Percentiles rank a stretch among this genome's conserved stretches.
Conservation (phyloP, 1,284 basidiomycete genomes). For the Trametes hirsuta region DNA sequence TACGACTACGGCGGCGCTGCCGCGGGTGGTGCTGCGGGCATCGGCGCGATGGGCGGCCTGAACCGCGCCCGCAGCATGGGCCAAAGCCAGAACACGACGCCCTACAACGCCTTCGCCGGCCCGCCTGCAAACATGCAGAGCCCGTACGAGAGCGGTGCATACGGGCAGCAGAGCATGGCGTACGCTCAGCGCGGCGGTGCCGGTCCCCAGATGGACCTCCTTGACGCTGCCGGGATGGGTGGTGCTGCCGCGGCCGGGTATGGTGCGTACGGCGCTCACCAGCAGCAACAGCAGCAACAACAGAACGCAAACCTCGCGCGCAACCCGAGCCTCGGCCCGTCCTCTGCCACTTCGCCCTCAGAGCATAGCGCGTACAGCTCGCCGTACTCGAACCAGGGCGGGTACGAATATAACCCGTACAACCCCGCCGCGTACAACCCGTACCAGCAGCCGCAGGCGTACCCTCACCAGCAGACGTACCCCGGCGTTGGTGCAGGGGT, state of each 20-base stretch:
- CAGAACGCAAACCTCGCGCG: conserved; percentile 26
- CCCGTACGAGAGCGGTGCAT: conserved; percentile 20
- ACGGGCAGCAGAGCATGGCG: conserved; percentile 19
- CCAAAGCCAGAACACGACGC: conserved; percentile 26
- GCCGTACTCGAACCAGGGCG: conserved; percentile 10
- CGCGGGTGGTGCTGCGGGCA: conserved; percentile 33
- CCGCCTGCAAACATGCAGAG: conserved; percentile 22
- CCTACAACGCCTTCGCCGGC: conserved; percentile 40
- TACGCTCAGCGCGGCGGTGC: conserved; percentile 13
- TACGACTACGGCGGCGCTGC: conserved; percentile 39
- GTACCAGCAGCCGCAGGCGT: conserved; percentile 7
- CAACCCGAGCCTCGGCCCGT: conserved; percentile 39
- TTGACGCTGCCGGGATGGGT: conserved; percentile 31
- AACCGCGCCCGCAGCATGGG: conserved; percentile 33
- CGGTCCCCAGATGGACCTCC: conserved; percentile 18
- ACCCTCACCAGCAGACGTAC: conserved; percentile 13
- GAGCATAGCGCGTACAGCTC: conserved; percentile 23
- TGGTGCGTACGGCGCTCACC: conserved; percentile 4
- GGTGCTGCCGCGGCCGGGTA: conserved; percentile 33
- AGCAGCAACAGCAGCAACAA: conserved; percentile 1
- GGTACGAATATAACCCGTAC: conserved; percentile 19
- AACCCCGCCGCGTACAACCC: conserved; percentile 6
- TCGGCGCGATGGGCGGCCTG: conserved; percentile 33
- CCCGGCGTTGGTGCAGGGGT: conserved; percentile 2
- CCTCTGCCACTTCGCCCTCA: conserved; percentile 20